These are phyloP conservation scores for Rhizophagus clarus DNA, from an alignment of 192 early-diverging fungal genomes.

Conservation along the genomic window DNA sequence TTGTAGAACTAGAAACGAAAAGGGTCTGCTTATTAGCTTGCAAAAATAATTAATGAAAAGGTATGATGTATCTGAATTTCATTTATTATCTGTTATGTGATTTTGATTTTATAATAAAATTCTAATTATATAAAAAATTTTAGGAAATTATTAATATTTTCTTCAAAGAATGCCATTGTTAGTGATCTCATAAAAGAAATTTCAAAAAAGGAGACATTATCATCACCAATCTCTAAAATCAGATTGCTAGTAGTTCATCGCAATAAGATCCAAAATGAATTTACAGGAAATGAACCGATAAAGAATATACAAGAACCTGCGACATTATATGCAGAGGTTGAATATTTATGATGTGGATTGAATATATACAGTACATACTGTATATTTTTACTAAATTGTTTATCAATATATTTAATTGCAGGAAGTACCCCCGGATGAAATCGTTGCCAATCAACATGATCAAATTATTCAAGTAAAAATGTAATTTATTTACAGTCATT, in stretches of 20 bases:
- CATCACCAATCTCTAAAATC: slow-evolving; percentile 48
- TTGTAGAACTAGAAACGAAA: slow-evolving; percentile 86
- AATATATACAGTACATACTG: no score
- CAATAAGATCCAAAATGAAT: slow-evolving; percentile 52
- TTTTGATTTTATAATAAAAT: no score
- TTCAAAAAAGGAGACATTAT: slow-evolving; percentile 52
- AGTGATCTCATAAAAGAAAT: no score
- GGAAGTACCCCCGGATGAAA: slow-evolving; percentile 62
- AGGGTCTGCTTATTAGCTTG: slow-evolving; percentile 65
- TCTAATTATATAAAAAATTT: no score
- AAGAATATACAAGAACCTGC: slow-evolving; percentile 43
- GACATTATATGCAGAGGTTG: slow-evolving; percentile 64
- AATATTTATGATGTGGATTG: not conserved
- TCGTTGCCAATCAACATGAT: no score
- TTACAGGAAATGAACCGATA: slow-evolving; percentile 49
- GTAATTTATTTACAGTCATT: slow-evolving; percentile 33
- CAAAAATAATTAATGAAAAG: slow-evolving; percentile 66
- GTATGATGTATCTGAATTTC: no score
- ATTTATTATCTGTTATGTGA: no score
- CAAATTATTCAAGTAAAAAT: no score
- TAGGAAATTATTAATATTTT: slow-evolving; percentile 69
- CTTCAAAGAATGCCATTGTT: slow-evolving; percentile 64
- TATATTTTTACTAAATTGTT: no score
- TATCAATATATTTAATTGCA: not conserved
- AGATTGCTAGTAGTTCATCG: slow-evolving; percentile 59